Conservation (phyloP, 352 stramenopile genomes). For the Phytophthora fragariae region DNA sequence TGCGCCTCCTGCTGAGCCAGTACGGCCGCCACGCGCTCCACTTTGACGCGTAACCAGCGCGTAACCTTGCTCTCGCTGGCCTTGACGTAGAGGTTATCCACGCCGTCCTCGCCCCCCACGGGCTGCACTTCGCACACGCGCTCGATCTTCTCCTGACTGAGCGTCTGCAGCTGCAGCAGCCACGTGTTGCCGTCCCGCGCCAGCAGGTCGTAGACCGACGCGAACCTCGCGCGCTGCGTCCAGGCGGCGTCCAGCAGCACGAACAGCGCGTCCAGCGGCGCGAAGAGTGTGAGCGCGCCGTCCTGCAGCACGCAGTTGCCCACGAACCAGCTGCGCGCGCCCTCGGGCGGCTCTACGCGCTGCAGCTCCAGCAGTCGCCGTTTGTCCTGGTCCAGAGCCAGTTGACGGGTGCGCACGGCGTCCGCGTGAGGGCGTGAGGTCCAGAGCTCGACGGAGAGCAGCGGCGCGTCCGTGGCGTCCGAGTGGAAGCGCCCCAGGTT, state of each 20-base stretch:
- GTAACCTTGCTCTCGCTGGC: slow-evolving; percentile 61
- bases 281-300: slow-evolving; percentile 68
- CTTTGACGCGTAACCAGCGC: slow-evolving; percentile 63
- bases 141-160: slow-evolving; percentile 44
- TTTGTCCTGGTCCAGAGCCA: slow-evolving; percentile 52
- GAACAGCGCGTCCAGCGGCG: slow-evolving; percentile 75
- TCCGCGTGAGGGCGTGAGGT: slow-evolving; percentile 24
- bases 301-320: slow-evolving; percentile 78
- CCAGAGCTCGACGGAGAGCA: slow-evolving; percentile 66
- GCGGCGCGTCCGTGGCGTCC: slow-evolving; percentile 59
- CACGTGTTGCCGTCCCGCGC: slow-evolving; percentile 58
- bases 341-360: slow-evolving; percentile 50
- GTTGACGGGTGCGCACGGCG: slow-evolving; percentile 53
- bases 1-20: slow-evolving; percentile 49
- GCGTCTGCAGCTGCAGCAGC: slow-evolving; percentile 53
- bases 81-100: slow-evolving; percentile 70
- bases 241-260: slow-evolving; percentile 68
- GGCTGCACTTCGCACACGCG: slow-evolving; percentile 65
- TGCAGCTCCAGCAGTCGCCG: slow-evolving; percentile 69
- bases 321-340: slow-evolving; percentile 80
- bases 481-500: slow-evolving; percentile 73
- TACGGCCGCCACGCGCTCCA: slow-evolving; percentile 50
- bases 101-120: slow-evolving; percentile 39
- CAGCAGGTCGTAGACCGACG: slow-evolving; percentile 69
- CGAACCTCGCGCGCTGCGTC: slow-evolving; percentile 55